Evolutionary conservation across 768 basidiomycete species (phyloP).

Genomic region (Coprinopsis strossmayeri): DNA sequence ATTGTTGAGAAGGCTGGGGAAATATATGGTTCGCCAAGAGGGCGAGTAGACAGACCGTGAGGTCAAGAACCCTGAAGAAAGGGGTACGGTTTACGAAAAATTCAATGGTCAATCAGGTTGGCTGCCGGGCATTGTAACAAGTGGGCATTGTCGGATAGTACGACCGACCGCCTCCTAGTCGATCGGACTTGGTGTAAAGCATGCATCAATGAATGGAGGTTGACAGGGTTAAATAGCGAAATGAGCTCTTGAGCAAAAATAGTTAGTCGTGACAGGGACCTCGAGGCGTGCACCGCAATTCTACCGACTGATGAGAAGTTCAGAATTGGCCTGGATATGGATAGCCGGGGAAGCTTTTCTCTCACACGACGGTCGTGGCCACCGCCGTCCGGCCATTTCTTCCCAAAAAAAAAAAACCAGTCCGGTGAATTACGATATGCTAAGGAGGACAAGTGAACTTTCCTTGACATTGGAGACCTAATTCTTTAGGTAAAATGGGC

Average conservation of each 20-base stretch:
- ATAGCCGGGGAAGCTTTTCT: neutral
- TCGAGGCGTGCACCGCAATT: constrained; percentile 1
- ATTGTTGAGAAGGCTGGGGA: too few relatives aligned
- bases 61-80: too few relatives aligned
- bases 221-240: neutral
- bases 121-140: too few relatives aligned
- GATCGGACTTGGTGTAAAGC: neutral
- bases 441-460: too few relatives aligned
- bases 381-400: neutral
- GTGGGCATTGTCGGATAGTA: too few relatives aligned
- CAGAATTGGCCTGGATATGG: neutral
- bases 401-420: neutral
- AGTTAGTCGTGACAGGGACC: neutral
- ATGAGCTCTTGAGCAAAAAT: neutral
- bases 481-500: too few relatives aligned
- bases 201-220: neutral
- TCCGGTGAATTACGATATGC: too few relatives aligned
- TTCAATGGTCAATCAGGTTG: too few relatives aligned
- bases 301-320: constrained; percentile 1
- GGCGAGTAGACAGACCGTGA: too few relatives aligned
- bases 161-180: neutral
- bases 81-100: too few relatives aligned
- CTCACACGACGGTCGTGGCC: neutral
- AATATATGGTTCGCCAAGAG: too few relatives aligned
- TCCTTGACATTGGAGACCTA: too few relatives aligned